Evolutionary conservation across 2,329 filamentous ascomycete species (phyloP), one percentile per base, ranked within the genome.

Genomic region (Beauveria brongniartii): DNA sequence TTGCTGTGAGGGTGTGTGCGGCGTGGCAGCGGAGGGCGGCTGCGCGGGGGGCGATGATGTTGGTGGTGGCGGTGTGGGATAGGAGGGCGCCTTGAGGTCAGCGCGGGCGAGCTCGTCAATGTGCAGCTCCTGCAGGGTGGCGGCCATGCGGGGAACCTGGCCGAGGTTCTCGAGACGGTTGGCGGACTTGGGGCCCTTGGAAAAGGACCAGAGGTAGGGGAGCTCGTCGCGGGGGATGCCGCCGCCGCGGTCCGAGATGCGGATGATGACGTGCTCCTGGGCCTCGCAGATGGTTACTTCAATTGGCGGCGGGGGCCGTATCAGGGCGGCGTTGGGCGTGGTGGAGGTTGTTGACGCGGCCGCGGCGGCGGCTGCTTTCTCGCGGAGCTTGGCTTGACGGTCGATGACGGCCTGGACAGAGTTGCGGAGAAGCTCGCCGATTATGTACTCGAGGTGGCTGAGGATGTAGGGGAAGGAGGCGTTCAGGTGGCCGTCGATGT

Each of bases 401-500:
- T 97, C 93, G 63, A 96, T 88, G 43, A 94, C 87, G 22, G 92
- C 92, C 74, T 97, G 92, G 18, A 99, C 90, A 0, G 91, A 95
- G 75, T 99, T 99, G 43, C 94, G 88, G 26, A 99, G 80, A 24
- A 99, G 85, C 76, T 99, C 94, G 56, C 94, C 92, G 61, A 99
- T 84, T 67, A 99, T 97, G 75, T 99, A 99, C 75, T 99, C 93
- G 56, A 99, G 83, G 72, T 97, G 94, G 70, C 88, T 94, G 56
- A 96, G 83, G 65, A 99, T 97, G 70, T 97, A 99, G 1, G 95
- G 94, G 70, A 99, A 99, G 37, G 87, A 96, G 5, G 92, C 92
- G 34, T 90, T 86, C 2, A 94, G 80, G 70, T 99, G 92, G 24
- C 95, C 94, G 64, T 89, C 83, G 61, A 99, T 81, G 52, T 82